These are phyloP conservation scores for Xenoacremonium recifei DNA, from an alignment of 2,329 filamentous ascomycete species.

Conservation along the genomic window DNA sequence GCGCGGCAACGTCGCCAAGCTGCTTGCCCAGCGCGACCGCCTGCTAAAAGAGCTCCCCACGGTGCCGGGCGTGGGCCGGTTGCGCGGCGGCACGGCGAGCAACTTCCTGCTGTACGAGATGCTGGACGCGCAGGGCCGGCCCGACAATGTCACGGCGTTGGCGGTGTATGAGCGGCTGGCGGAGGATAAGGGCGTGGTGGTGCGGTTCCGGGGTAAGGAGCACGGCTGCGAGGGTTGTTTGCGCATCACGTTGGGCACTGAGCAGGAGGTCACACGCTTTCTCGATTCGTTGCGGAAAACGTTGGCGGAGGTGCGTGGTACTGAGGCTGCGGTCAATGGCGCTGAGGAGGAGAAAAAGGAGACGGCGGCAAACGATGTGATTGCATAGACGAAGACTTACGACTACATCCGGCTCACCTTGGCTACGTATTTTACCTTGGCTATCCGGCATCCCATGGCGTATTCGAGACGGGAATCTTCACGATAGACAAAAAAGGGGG, in stretches of 20 bases:
- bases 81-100: conserved; percentile 75
- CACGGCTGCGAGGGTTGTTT: conserved; percentile 85
- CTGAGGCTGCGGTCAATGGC: background rate
- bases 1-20: conserved; percentile 65
- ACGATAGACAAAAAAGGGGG: too few relatives aligned
- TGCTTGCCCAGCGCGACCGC: conserved; percentile 75
- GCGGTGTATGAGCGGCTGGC: conserved; percentile 83
- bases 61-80: conserved; percentile 74
- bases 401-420: too few relatives aligned
- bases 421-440: too few relatives aligned
- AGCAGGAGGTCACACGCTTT: conserved; percentile 79
- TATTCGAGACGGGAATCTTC: too few relatives aligned
- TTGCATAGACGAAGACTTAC: conserved; percentile 16
- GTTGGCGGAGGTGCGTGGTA: conserved; percentile 43
- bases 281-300: conserved; percentile 62
- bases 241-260: conserved; percentile 88
- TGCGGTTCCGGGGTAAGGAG: conserved; percentile 91
- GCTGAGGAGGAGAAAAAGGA: conserved; percentile 3
- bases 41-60: conserved; percentile 70
- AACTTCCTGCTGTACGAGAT: conserved; percentile 95
- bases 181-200: conserved; percentile 84
- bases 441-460: too few relatives aligned
- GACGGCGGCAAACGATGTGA: conserved; percentile 17
- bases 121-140: conserved; percentile 66
- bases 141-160: conserved; percentile 76